Conservation (phyloP, 352 stramenopile genomes). For the Pelagophyceae sp. region DNA sequence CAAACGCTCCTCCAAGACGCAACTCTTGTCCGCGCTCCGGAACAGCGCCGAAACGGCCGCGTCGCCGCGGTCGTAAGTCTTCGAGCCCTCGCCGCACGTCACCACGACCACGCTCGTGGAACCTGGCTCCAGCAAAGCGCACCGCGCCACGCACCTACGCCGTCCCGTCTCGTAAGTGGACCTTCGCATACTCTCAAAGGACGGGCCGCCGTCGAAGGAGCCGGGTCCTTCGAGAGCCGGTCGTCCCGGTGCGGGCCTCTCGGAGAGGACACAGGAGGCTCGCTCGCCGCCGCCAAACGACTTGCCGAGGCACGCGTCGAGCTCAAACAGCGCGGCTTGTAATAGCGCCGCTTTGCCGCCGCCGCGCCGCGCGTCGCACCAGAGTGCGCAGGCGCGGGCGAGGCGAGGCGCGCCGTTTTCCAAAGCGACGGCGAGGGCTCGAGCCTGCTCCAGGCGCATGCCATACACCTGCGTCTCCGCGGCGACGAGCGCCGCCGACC, state of each 20-base stretch:
- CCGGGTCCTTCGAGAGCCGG: too few species aligned
- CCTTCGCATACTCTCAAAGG: too few species aligned
- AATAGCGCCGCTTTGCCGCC: background rate
- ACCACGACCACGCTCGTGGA: background rate
- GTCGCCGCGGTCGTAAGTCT: background rate
- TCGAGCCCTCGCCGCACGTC: background rate
- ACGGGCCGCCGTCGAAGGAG: too few species aligned
- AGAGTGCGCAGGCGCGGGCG: background rate
- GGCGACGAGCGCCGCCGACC: background rate
- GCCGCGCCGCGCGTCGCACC: background rate
- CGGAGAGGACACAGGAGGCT: background rate
- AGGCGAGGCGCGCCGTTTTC: background rate
- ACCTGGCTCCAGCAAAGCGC: background rate
- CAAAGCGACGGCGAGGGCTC: background rate
- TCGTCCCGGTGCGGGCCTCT: too few species aligned
- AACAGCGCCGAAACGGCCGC: background rate
- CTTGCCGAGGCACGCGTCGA: background rate
- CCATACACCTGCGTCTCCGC: background rate
- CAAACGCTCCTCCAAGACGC: background rate
- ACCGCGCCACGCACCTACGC: too few species aligned
- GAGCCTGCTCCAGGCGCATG: background rate
- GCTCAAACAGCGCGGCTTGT: background rate
- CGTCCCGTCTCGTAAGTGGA: too few species aligned
- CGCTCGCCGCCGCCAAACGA: background rate
- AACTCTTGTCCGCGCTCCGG: background rate